phyloP scores from a whole-genome alignment of 148 eudicot species.

The Pharnaceum exiguum region DNA sequence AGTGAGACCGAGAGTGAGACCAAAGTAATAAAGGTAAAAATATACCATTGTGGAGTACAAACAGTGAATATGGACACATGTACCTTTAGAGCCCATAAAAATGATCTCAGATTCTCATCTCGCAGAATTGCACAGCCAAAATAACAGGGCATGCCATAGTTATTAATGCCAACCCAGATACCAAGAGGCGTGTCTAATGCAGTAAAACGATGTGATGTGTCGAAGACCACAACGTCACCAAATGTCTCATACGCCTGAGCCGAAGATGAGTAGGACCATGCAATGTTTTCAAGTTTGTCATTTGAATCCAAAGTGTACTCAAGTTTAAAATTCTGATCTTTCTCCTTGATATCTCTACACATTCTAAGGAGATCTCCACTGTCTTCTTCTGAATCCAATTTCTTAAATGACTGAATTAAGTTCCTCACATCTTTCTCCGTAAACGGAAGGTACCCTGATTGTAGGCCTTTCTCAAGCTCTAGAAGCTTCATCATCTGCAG shows the following conservation, averaged over 20 bases:
- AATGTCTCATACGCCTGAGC: slow-evolving; percentile 72
- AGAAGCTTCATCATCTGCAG: slow-evolving; percentile 95
- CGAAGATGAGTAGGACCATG: slow-evolving; percentile 95
- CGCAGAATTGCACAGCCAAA: slow-evolving; percentile 72
- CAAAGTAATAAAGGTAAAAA: background rate
- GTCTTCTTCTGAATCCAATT: slow-evolving; percentile 78
- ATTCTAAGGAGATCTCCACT: slow-evolving; percentile 73
- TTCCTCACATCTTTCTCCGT: slow-evolving; percentile 96
- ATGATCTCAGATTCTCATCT: slow-evolving; percentile 66
- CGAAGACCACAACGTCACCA: slow-evolving; percentile 92
- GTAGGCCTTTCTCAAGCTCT: slow-evolving; percentile 90
- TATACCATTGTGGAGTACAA: no score
- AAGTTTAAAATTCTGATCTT: slow-evolving; percentile 75
- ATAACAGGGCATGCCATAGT: slow-evolving; percentile 84
- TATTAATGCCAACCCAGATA: slow-evolving; percentile 74
- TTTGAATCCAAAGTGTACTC: slow-evolving; percentile 73
- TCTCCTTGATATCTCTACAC: slow-evolving; percentile 87
- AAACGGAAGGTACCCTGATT: slow-evolving; percentile 86
- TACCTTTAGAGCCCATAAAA: slow-evolving; percentile 87
- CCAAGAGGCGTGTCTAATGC: slow-evolving; percentile 86
- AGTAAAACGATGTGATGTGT: slow-evolving; percentile 73
- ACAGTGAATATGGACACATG: no score
- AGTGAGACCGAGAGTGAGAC: slow-evolving; percentile 4
- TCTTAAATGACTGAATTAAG: slow-evolving; percentile 84
- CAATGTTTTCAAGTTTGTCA: slow-evolving; percentile 77